Percentiles rank a stretch among this genome's conserved stretches.
These are phyloP conservation scores for Suillus clintonianus DNA, from an alignment of 768 basidiomycete genomes.

Conservation along the genomic window DNA sequence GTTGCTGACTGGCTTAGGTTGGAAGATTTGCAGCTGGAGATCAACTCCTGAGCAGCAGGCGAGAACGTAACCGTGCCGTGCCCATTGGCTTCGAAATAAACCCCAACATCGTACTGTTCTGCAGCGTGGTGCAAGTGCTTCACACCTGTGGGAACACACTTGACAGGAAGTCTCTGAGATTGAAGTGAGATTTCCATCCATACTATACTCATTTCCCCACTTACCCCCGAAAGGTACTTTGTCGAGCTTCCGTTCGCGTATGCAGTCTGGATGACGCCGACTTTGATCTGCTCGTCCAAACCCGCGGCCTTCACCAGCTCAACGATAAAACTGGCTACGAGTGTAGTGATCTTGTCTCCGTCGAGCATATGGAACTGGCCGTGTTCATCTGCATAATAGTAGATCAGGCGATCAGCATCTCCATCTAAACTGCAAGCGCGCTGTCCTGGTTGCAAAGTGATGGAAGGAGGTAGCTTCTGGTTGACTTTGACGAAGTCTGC, in stretches of 20 bases:
- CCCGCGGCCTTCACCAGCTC: slow-evolving; percentile 87
- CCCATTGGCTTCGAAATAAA: slow-evolving; percentile 99
- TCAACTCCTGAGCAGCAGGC: slow-evolving; percentile 59
- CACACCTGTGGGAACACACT: slow-evolving; percentile 94
- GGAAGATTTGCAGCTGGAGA: slow-evolving; percentile 67
- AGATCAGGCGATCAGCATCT: slow-evolving; percentile 96
- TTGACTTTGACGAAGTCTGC: slow-evolving; percentile 97
- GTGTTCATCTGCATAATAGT: slow-evolving; percentile 84
- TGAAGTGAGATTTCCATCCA: slow-evolving; percentile 9
- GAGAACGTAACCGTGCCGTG: slow-evolving; percentile 98
- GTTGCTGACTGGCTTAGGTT: slow-evolving; percentile 84
- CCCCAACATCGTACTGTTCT: slow-evolving; percentile 90
- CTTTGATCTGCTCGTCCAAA: slow-evolving; percentile 72
- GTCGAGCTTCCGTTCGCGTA: slow-evolving; percentile 99
- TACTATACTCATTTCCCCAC: slow-evolving; percentile 18
- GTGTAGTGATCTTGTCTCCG: slow-evolving; percentile 95
- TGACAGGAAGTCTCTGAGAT: slow-evolving; percentile 83
- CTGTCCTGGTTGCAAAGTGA: slow-evolving; percentile 69
- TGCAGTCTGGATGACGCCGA: slow-evolving; percentile 97
- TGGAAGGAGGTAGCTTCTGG: slow-evolving; percentile 82
- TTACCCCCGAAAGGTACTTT: slow-evolving; percentile 81
- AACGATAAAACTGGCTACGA: slow-evolving; percentile 91
- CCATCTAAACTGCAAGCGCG: slow-evolving; percentile 95
- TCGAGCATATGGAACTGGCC: slow-evolving; percentile 89
- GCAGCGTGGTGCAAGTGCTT: slow-evolving; percentile 99